Evolutionary conservation across 257 asterid genomes (phyloP).

Genomic region (Rubia yunnanensis): DNA sequence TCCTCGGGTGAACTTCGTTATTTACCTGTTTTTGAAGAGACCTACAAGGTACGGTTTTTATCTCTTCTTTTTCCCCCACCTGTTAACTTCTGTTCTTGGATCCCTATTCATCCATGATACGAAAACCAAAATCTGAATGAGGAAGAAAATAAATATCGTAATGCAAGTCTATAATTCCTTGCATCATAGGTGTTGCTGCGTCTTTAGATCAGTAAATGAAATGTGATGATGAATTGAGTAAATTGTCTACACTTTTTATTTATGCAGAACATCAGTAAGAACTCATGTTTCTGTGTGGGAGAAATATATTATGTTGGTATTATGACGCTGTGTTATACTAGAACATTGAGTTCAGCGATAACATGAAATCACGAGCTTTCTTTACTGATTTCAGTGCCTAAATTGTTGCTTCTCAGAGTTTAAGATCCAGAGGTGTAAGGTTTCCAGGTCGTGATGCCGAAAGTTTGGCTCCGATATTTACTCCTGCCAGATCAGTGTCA

Average conservation of each 20-base stretch:
- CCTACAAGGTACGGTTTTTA: slow-evolving; percentile 60
- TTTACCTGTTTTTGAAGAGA: slow-evolving; percentile 97
- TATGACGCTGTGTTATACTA: neutral
- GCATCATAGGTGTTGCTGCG: no score
- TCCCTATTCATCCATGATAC: no score
- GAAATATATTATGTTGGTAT: neutral
- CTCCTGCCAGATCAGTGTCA: slow-evolving; percentile 76
- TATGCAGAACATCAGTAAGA: neutral
- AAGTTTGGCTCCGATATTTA: slow-evolving; percentile 89
- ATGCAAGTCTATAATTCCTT: no score
- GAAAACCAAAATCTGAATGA: no score
- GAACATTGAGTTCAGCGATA: no score
- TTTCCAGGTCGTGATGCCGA: slow-evolving; percentile 97
- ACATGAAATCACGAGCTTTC: neutral
- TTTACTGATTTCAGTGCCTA: neutral
- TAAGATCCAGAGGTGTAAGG: slow-evolving; percentile 56
- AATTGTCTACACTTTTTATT: neutral
- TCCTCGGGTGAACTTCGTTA: slow-evolving; percentile 87
- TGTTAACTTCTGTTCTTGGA: no score
- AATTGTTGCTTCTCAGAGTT: neutral
- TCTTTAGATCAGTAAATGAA: neutral
- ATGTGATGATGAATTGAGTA: neutral
- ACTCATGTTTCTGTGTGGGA: neutral
- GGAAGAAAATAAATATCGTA: no score
- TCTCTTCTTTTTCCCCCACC: no score